These are phyloP conservation scores for Lanmaoa pseudosensibilis DNA, from an alignment of 768 basidiomycete genomes.

Conservation along the genomic window DNA sequence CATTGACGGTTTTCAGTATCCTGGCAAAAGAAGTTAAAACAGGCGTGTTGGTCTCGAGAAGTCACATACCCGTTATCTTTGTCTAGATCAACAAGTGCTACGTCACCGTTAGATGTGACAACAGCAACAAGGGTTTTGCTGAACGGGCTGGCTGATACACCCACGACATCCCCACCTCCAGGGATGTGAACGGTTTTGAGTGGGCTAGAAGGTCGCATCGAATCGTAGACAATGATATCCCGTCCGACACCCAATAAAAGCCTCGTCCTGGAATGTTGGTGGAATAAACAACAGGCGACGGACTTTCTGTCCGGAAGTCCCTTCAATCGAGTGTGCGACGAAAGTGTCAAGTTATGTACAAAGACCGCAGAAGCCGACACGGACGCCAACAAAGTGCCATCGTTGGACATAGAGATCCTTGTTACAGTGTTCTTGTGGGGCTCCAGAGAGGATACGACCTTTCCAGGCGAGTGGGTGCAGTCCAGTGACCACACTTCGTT, in stretches of 20 bases:
- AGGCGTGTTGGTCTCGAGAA: not conserved
- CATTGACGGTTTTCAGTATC: constrained; percentile 55
- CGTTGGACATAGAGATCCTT: constrained; percentile 59
- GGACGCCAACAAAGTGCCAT: constrained; percentile 55
- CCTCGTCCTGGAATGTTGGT: constrained; percentile 59
- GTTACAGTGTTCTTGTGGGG: constrained; percentile 52
- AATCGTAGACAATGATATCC: constrained; percentile 63
- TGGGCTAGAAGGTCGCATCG: constrained; percentile 55
- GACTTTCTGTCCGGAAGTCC: constrained; percentile 45
- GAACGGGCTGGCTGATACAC: constrained; percentile 67
- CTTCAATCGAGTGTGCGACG: constrained; percentile 53
- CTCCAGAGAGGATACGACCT: constrained; percentile 48
- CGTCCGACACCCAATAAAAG: constrained; percentile 55
- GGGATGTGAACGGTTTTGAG: constrained; percentile 50
- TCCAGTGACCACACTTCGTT: constrained; percentile 54
- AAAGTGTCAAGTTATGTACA: constrained; percentile 58
- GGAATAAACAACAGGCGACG: constrained; percentile 58
- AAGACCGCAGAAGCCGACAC: constrained; percentile 53
- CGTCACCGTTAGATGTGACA: constrained; percentile 51
- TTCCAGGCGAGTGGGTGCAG: constrained; percentile 37
- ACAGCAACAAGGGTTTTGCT: constrained; percentile 70
- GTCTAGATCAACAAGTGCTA: constrained; percentile 68
- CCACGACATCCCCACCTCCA: constrained; percentile 53
- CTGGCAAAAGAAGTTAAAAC: constrained; percentile 34
- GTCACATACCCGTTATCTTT: constrained; percentile 66